A percentile compares a stretch with the other conserved stretches of the same genome.
These are phyloP conservation scores for Lolium rigidum DNA, from an alignment of 176 grass and related monocot species.

Conservation along the genomic window DNA sequence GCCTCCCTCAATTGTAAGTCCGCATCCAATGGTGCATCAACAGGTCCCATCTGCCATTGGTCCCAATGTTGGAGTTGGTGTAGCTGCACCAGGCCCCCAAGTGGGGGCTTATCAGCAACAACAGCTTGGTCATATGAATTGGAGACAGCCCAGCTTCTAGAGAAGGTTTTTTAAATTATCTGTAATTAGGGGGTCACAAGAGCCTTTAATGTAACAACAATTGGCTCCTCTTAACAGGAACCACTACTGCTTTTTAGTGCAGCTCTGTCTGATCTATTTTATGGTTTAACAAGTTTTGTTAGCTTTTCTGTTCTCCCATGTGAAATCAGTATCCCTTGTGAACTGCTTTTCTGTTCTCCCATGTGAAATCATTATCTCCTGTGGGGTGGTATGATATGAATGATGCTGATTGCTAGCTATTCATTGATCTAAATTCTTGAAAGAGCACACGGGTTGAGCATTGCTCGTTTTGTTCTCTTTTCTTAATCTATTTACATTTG, in stretches of 20 bases:
- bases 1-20: slow-evolving; percentile 63
- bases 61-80: slow-evolving; percentile 65
- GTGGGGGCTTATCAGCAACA: slow-evolving; percentile 75
- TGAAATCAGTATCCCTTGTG: slow-evolving; percentile 50
- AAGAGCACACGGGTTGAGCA: slow-evolving; percentile 14
- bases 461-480: not conserved
- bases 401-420: slow-evolving; percentile 60
- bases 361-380: slow-evolving; percentile 51
- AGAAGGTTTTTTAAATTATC: slow-evolving; percentile 64
- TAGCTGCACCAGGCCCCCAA: slow-evolving; percentile 69
- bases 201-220: slow-evolving; percentile 75
- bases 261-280: slow-evolving; percentile 72
- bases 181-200: slow-evolving; percentile 78
- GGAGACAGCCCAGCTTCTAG: slow-evolving; percentile 73
- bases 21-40: slow-evolving; percentile 79
- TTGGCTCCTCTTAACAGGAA: slow-evolving; percentile 69
- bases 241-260: slow-evolving; percentile 64
- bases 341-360: slow-evolving; percentile 52
- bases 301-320: slow-evolving; percentile 46
- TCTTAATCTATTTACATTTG: slow-evolving; percentile 24
- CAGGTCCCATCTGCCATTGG: slow-evolving; percentile 66
- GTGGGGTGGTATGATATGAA: slow-evolving; percentile 54
- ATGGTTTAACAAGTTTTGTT: slow-evolving; percentile 66
- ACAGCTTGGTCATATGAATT: slow-evolving; percentile 78
- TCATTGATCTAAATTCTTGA: slow-evolving; percentile 43